A percentile compares a stretch with the other conserved stretches of the same genome.
Conservation (phyloP, 768 basidiomycete species). For the Russula emetica region DNA sequence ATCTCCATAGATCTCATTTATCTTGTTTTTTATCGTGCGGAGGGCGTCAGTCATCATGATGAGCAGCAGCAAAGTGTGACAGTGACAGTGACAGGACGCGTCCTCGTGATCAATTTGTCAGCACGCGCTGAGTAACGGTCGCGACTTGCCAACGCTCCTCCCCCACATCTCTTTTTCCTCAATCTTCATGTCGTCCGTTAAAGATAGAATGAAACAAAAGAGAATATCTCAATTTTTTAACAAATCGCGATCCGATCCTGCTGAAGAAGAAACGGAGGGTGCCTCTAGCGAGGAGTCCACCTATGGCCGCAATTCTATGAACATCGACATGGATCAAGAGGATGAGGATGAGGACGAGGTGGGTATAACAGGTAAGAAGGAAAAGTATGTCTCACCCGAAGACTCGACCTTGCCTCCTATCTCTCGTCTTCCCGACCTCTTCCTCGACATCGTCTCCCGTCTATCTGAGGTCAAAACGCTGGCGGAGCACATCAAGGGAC, state of each 20-base stretch:
- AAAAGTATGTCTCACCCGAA: slow-evolving; percentile 47
- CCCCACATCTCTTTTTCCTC: not conserved
- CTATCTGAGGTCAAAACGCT: slow-evolving; percentile 63
- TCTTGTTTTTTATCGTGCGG: slow-evolving; percentile 11
- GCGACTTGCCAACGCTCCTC: too few species aligned
- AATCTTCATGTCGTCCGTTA: slow-evolving; percentile 20
- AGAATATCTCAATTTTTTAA: slow-evolving; percentile 18
- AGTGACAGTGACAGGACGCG: not conserved
- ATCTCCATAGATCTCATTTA: slow-evolving; percentile 27
- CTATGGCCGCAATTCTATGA: not conserved
- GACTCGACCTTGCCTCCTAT: slow-evolving; percentile 74
- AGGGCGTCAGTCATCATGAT: slow-evolving; percentile 20
- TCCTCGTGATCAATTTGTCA: not conserved
- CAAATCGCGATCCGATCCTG: slow-evolving; percentile 16
- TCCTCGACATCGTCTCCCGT: slow-evolving; percentile 65
- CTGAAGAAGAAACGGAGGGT: slow-evolving; percentile 16
- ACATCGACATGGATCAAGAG: slow-evolving; percentile 17
- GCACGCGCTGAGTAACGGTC: not conserved
- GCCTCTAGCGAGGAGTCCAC: slow-evolving; percentile 6
- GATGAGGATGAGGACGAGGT: slow-evolving; percentile 35
- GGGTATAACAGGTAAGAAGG: slow-evolving; percentile 34
- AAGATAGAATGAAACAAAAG: slow-evolving; percentile 26
- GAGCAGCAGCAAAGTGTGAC: not conserved
- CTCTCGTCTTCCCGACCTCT: slow-evolving; percentile 64
- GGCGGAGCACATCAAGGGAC: slow-evolving; percentile 62